Percentiles rank a stretch among this genome's conserved stretches.
Evolutionary conservation across 2,329 filamentous ascomycete species (phyloP).

Genomic region (Trichoderma semiorbis): DNA sequence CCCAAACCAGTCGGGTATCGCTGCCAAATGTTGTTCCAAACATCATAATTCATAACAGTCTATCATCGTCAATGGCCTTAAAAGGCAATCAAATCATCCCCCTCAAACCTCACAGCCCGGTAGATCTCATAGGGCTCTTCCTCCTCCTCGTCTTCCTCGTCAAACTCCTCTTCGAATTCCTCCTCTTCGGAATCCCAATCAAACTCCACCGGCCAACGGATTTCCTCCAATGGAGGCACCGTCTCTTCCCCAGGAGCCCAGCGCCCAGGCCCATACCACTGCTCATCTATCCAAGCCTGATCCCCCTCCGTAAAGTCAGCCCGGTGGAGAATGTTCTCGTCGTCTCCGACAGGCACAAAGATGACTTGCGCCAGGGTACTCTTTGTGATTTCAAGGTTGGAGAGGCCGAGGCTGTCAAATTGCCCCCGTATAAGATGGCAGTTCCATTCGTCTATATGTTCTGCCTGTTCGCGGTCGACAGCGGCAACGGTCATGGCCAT

Average conservation of each 20-base stretch:
- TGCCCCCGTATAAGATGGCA: background rate
- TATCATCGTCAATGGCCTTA: background rate
- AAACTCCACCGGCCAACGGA: too few relatives aligned
- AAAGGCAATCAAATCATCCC: background rate
- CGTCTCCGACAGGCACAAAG: background rate
- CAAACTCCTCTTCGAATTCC: background rate
- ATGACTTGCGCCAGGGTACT: background rate
- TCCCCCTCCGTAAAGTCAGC: background rate
- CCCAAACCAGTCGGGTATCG: background rate
- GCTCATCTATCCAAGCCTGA: background rate
- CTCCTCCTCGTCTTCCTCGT: background rate
- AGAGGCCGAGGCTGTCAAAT: background rate
- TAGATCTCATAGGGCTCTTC: background rate
- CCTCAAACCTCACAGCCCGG: background rate
- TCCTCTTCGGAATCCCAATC: background rate
- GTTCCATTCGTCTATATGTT: background rate
- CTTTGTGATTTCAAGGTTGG: background rate
- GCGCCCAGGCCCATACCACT: background rate
- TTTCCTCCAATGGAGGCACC: background rate
- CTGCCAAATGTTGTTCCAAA: background rate
- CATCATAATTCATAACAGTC: background rate
- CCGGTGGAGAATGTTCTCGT: background rate
- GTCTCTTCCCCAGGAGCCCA: slow-evolving; percentile 1
- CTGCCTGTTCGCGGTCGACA: too few relatives aligned
- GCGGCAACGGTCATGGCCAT: background rate